Percentiles rank a stretch among this genome's conserved stretches.
Conservation (phyloP, 23 red algal species). For the Agarophyton chilense region DNA sequence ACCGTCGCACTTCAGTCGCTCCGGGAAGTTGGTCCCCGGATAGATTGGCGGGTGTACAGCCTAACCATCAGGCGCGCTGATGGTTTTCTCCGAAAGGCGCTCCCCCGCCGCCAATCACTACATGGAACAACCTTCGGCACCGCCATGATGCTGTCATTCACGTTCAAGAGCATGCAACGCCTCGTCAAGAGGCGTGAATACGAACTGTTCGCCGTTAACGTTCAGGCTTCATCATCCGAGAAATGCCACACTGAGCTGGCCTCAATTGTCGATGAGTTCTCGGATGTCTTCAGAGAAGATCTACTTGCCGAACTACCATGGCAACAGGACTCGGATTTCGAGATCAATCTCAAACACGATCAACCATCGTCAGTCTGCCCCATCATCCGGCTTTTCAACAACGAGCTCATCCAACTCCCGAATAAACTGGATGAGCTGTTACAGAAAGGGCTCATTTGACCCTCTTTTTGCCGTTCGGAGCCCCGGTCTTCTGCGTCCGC, state of each 20-base stretch:
- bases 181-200: background rate
- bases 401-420: background rate
- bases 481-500: constrained; percentile 15
- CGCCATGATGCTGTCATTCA: background rate
- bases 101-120: background rate
- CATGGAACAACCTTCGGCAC: background rate
- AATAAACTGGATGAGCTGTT: constrained; percentile 11
- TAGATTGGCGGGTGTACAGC: background rate
- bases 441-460: background rate
- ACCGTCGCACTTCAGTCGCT: background rate
- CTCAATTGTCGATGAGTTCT: background rate
- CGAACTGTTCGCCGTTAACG: background rate
- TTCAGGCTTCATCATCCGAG: background rate
- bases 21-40: background rate
- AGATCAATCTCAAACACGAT: background rate
- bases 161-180: background rate
- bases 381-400: background rate
- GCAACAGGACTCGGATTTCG: background rate
- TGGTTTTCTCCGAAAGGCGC: background rate
- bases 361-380: constrained; percentile 25
- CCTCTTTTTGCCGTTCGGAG: constrained; percentile 2
- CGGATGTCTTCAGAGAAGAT: constrained; percentile 3
- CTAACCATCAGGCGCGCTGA: background rate
- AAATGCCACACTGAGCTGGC: constrained; percentile 13
- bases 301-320: background rate